These are phyloP conservation scores for Candida boleticola DNA, from an alignment of 805 yeast species.

Conservation along the genomic window DNA sequence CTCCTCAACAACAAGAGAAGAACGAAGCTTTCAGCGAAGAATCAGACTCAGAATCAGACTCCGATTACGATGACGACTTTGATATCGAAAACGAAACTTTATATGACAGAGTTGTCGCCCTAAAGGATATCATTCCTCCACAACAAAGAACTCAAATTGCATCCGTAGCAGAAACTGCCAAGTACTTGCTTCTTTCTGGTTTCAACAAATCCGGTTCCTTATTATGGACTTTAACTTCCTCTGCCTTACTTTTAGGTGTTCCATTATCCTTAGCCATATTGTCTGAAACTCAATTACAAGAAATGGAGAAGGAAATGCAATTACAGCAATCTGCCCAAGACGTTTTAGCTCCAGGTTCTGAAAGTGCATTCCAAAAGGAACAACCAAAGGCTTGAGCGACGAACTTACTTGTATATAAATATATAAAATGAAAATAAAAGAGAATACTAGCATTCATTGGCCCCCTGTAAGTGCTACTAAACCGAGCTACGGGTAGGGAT, in stretches of 20 bases:
- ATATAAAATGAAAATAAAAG: not conserved
- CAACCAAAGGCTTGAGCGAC: slow-evolving; percentile 1
- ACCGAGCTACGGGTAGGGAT: too few relatives aligned
- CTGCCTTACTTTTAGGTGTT: slow-evolving; percentile 83
- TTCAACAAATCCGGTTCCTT: slow-evolving; percentile 67
- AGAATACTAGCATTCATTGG: slow-evolving; percentile 1
- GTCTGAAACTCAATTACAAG: slow-evolving; percentile 90
- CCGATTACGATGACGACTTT: slow-evolving; percentile 64
- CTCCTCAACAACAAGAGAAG: slow-evolving; percentile 21
- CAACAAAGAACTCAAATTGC: slow-evolving; percentile 58
- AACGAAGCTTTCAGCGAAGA: slow-evolving; percentile 34
- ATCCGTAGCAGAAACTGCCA: slow-evolving; percentile 30
- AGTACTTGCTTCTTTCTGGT: slow-evolving; percentile 36
- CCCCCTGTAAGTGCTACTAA: not conserved
- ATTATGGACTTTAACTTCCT: slow-evolving; percentile 83
- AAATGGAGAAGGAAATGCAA: slow-evolving; percentile 89
- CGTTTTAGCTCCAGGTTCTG: slow-evolving; percentile 67
- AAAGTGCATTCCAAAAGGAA: slow-evolving; percentile 31
- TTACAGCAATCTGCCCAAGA: slow-evolving; percentile 77
- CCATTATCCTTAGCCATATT: slow-evolving; percentile 88
- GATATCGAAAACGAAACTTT: slow-evolving; percentile 79
- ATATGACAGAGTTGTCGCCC: slow-evolving; percentile 83
- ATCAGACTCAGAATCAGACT: slow-evolving; percentile 43
- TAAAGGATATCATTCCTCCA: slow-evolving; percentile 90
- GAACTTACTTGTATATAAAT: slow-evolving; percentile 10